Evolutionary conservation across 306 rosid species (phyloP), one percentile per base, ranked within the genome.

Genomic region (Cajanus cajan): DNA sequence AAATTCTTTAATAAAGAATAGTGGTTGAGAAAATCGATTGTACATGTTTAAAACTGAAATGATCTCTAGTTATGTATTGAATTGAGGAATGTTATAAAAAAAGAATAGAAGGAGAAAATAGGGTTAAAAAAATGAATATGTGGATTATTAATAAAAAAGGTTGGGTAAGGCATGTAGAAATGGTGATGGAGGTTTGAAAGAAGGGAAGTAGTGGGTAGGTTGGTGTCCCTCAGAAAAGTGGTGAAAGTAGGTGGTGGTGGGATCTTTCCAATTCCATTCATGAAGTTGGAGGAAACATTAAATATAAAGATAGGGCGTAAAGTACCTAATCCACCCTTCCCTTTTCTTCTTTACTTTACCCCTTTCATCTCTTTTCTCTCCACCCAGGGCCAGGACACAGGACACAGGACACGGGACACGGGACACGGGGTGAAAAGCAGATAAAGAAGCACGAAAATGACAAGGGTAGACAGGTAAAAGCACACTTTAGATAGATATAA

Each of bases 171-270:
- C n/a, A n/a, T n/a, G n/a, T n/a, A n/a, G n/a, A 52, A 66, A 77
- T 65, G 77, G 69, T 72, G 57, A 37, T 34, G 68, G 73, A 81
- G 58, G 76, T 85, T 85, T 84, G 81, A 82, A 72, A 64, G 71
- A 77, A 68, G 14, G 70, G 78, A 52, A 19, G 68, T 71, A 76
- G 82, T 71, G 74, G 89, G 82, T 78, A 67, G 88, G 84, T 33
- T 74, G 61, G 79, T 83, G 84, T 72, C 82, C 80, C 88, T 37
- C 54, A 67, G 37, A 77, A 71, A 79, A 86, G 90, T 80, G 86
- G 81, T 80, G 89, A 86, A 79, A 82, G 87, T 89, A 77, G 92
- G 90, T 85, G 79, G 71, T 54, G 83, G 83, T 78, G 85, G 82
- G 80, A 82, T 82, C 84, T 82, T 80, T 80, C 70, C 58, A 54